phyloP scores from a whole-genome alignment of 2,329 filamentous ascomycete genomes.

The Orbilia brochopaga region DNA sequence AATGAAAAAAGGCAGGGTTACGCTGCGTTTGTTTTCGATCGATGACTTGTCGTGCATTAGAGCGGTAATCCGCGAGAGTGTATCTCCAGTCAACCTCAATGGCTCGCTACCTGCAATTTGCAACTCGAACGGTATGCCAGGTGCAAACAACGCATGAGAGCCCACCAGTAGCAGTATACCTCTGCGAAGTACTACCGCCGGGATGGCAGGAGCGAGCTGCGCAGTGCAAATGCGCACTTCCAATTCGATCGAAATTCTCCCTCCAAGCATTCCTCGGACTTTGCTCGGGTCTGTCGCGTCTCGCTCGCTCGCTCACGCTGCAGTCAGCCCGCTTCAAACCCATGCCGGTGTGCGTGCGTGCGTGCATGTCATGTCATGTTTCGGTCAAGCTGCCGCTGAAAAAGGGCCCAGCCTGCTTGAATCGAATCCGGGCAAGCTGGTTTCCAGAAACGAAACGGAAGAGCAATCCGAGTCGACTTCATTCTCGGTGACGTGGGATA shows the following conservation, averaged over 20 bases:
- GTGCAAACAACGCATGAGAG: conserved; percentile 49
- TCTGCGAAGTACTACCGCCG: too few species aligned
- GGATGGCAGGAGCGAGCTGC: too few species aligned
- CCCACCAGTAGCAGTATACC: too few species aligned
- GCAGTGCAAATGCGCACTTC: too few species aligned
- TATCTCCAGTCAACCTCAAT: neutral
- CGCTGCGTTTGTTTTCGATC: neutral
- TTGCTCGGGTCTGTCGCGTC: conserved; percentile 14
- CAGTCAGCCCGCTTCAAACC: neutral
- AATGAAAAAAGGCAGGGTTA: neutral
- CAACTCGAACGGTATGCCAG: conserved; percentile 15
- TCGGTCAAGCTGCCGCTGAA: conserved; percentile 35
- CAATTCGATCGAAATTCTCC: too few species aligned
- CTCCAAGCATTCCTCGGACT: conserved; percentile 4
- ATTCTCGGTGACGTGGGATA: conserved; percentile 27
- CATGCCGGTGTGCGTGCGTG: too few species aligned
- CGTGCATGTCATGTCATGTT: conserved; percentile 22
- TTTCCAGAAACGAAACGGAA: conserved; percentile 48
- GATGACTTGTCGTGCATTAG: conserved; percentile 14
- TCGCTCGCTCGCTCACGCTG: neutral
- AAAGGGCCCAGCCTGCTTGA: conserved; percentile 13
- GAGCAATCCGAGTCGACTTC: conserved; percentile 43
- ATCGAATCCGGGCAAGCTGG: conserved; percentile 22
- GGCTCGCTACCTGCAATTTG: neutral
- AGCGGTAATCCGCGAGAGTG: conserved; percentile 3